Evolutionary conservation across 306 rosid genomes (phyloP).

Genomic region (Acmispon strigosus): DNA sequence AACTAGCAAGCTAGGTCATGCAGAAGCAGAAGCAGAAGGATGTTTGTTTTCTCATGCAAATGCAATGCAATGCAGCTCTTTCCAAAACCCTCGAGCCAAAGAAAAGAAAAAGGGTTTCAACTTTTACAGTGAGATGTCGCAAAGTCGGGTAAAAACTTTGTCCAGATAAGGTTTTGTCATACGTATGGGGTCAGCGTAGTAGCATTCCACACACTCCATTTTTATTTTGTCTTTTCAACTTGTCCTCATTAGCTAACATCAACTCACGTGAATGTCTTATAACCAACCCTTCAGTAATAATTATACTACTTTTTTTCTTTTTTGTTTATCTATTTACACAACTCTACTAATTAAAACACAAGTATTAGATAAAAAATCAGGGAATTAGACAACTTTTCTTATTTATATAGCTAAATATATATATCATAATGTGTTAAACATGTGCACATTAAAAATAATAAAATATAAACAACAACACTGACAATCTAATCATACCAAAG

Average conservation of each 20-base stretch:
- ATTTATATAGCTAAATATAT: neutral
- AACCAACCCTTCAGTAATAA: neutral
- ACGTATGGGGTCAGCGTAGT: constrained; percentile 58
- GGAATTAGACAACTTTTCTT: neutral
- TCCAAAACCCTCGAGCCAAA: no score
- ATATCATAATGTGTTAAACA: no score
- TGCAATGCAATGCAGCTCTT: no score
- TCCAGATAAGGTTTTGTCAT: constrained; percentile 71
- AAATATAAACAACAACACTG: no score
- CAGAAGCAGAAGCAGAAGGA: no score
- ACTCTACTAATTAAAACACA: no score
- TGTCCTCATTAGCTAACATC: constrained; percentile 39
- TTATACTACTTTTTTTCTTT: no score
- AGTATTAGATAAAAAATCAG: neutral
- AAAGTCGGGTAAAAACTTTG: constrained; percentile 7
- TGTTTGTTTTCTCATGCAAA: neutral
- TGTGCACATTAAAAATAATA: no score
- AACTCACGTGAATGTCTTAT: constrained; percentile 76
- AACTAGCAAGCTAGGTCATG: constrained; percentile 14
- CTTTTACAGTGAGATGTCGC: neutral
- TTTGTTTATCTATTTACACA: no score
- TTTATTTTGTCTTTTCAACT: constrained; percentile 42
- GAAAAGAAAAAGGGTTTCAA: neutral
- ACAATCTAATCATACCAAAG: neutral
- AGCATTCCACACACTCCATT: constrained; percentile 61